phyloP scores from a whole-genome alignment of 768 basidiomycete genomes.

The Termitomyces sp. region DNA sequence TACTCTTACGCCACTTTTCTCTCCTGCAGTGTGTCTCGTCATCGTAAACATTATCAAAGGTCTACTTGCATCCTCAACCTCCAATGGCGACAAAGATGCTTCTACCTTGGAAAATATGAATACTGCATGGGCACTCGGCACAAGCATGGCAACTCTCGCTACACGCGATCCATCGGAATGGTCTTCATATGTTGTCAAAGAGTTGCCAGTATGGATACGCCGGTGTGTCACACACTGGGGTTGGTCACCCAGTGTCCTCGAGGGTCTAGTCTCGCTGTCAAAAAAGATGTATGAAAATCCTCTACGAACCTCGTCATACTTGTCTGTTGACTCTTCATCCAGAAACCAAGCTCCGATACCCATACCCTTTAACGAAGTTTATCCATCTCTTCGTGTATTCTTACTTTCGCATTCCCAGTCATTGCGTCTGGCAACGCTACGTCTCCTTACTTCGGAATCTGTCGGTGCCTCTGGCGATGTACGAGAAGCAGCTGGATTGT shows the following conservation, averaged over 20 bases:
- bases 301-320: neutral
- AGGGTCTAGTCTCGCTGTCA: slow-evolving; percentile 48
- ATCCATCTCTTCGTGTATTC: slow-evolving; percentile 46
- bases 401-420: slow-evolving; percentile 72
- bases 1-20: slow-evolving; percentile 49
- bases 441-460: slow-evolving; percentile 54
- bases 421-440: slow-evolving; percentile 62
- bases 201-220: slow-evolving; percentile 48
- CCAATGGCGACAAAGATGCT: slow-evolving; percentile 18
- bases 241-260: slow-evolving; percentile 54
- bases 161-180: slow-evolving; percentile 43
- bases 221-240: slow-evolving; percentile 49
- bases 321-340: neutral
- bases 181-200: slow-evolving; percentile 32
- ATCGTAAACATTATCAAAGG: slow-evolving; percentile 44
- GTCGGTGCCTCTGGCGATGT: slow-evolving; percentile 41
- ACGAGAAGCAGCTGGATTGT: slow-evolving; percentile 57
- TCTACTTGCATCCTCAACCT: slow-evolving; percentile 24
- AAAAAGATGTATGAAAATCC: slow-evolving; percentile 38
- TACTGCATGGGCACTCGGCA: slow-evolving; percentile 52
- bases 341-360: slow-evolving; percentile 29
- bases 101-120: slow-evolving; percentile 27
- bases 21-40: slow-evolving; percentile 36
- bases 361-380: slow-evolving; percentile 46
- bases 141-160: slow-evolving; percentile 55